A percentile compares a stretch with the other conserved stretches of the same genome.
phyloP scores from a whole-genome alignment of 495 filamentous ascomycete genomes.

The Polyplosphaeria fusca region DNA sequence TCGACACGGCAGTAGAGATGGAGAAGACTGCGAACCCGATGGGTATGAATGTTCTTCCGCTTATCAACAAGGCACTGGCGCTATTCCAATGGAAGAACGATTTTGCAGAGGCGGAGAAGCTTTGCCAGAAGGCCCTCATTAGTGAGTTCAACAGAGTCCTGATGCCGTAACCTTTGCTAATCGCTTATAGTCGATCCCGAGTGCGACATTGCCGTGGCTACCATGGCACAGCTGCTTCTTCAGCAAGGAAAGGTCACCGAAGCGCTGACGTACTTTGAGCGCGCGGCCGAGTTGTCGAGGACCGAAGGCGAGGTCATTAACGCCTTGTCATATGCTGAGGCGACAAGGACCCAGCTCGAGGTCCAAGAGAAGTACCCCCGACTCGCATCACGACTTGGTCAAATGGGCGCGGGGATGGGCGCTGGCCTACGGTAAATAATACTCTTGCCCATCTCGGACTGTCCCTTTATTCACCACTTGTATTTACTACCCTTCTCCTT shows the following conservation, averaged over 20 bases:
- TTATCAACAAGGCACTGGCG: slow-evolving; percentile 98
- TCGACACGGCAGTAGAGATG: slow-evolving; percentile 96
- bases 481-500: slow-evolving; percentile 1
- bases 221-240: slow-evolving; percentile 97
- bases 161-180: slow-evolving; percentile 4
- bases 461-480: not conserved
- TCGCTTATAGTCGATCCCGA: slow-evolving; percentile 81
- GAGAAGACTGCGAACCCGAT: slow-evolving; percentile 90
- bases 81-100: slow-evolving; percentile 98
- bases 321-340: slow-evolving; percentile 94
- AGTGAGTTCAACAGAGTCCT: slow-evolving; percentile 57
- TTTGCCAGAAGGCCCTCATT: slow-evolving; percentile 95
- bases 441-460: not conserved
- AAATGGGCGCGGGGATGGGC: slow-evolving; percentile 57
- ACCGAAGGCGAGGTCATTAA: slow-evolving; percentile 93
- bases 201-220: slow-evolving; percentile 97
- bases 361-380: slow-evolving; percentile 99
- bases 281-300: slow-evolving; percentile 88
- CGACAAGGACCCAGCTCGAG: slow-evolving; percentile 92
- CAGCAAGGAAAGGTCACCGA: slow-evolving; percentile 97
- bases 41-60: slow-evolving; percentile 92
- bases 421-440: slow-evolving; percentile 40
- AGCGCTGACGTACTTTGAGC: slow-evolving; percentile 94
- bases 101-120: slow-evolving; percentile 87
- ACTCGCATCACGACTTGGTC: slow-evolving; percentile 75